Conservation (phyloP, 257 asterid genomes). For the Parsonsia alboflavescens region DNA sequence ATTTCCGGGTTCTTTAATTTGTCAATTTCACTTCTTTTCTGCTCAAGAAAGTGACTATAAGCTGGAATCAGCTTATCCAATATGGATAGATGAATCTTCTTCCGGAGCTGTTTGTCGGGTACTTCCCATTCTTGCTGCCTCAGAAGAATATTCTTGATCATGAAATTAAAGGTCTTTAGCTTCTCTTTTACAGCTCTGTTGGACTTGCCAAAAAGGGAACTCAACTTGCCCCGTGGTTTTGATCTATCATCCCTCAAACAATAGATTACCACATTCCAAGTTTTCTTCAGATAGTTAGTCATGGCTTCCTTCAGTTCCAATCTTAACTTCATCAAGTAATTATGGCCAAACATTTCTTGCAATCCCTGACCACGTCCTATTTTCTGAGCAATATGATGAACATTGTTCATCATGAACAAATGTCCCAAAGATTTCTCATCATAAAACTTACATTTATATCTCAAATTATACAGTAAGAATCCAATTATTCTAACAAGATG, state of each 20-base stretch:
- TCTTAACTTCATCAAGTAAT: conserved; percentile 41
- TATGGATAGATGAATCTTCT: conserved; percentile 67
- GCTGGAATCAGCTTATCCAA: conserved; percentile 62
- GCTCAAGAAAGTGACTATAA: conserved; percentile 60
- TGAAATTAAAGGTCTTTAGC: conserved; percentile 63
- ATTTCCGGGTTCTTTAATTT: conserved; percentile 74
- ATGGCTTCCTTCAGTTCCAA: conserved; percentile 49
- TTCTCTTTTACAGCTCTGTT: conserved; percentile 58
- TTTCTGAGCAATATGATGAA: conserved; percentile 64
- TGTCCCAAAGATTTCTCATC: conserved; percentile 56
- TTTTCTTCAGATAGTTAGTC: conserved; percentile 49
- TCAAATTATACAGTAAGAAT: conserved; percentile 59
- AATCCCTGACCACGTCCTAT: conserved; percentile 50
- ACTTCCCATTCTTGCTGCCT: conserved; percentile 61
- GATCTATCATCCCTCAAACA: conserved; percentile 65
- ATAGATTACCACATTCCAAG: conserved; percentile 57
- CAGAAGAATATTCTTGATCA: conserved; percentile 67
- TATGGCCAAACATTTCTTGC: conserved; percentile 68
- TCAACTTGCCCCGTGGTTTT: conserved; percentile 46
- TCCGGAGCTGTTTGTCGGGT: conserved; percentile 67
- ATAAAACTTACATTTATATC: conserved; percentile 52
- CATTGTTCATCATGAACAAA: conserved; percentile 76
- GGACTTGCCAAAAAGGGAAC: conserved; percentile 61
- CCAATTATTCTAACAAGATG: conserved; percentile 62
- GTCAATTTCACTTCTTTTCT: conserved; percentile 61